Evolutionary conservation across 23 red algal genomes (phyloP), one percentile per base, ranked within the genome.

Genomic region (Gracilaria domingensis): DNA sequence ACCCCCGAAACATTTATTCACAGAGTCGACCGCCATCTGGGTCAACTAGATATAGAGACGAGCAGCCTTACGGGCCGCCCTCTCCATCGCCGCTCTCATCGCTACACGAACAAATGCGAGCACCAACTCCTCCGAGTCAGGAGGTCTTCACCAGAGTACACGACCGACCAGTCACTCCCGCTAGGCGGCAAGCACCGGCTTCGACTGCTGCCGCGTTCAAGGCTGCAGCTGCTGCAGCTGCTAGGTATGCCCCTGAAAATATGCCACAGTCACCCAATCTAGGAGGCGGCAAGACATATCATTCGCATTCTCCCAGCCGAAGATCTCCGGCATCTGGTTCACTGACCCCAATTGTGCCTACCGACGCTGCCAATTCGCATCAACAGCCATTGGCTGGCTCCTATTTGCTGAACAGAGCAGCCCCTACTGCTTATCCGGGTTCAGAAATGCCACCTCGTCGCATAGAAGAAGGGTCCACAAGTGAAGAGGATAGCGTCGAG

Each of bases 81-180:
- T 82, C 79, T 56, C 79, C 79, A 5, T 59, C 54, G 34, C 66
- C 84, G 28, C 25, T 40, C 0, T 62, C 66, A 21, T 37, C 65
- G 16, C 24, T 88, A 12, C 66, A 88, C 65, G 81, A 85, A 26
- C 65, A 85, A 50, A 69, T 40, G 1, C 84, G 84, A 23, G 71
- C 71, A 17, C 84, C 66, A 49, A 88, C 84, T 49, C 84, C 84
- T 29, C 84, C 84, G 8, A 64, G 48, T 3, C 84, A 76, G n/a
- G 84, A 72, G 25, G 84, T 81, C 35, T 80, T 81, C 30, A 91
- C 87, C 24, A 44, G 60, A 23, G 87, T 91, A 1, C 56, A 91
- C 8, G 87, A 91, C 61, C 87, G 87, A 32, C 87, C 87, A 1
- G 87, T 58, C 33, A 91, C 75, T 26, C 87, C 87, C 14, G 87